Conservation (phyloP, 495 filamentous ascomycete genomes). For the Xylaria grammica region DNA sequence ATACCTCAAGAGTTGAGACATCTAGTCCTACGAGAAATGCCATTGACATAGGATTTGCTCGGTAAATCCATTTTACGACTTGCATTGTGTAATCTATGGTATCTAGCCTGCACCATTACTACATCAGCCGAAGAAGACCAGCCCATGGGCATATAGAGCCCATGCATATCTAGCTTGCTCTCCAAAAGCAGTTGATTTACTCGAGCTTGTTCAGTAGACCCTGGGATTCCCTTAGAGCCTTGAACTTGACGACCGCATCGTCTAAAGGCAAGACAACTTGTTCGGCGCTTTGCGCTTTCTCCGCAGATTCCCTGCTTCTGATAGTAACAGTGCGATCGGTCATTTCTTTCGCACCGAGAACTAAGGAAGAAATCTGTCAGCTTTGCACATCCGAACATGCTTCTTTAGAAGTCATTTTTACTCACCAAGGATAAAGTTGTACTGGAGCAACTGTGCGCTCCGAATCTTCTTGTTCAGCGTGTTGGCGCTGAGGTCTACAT, state of each 20-base stretch:
- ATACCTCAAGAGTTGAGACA: neutral
- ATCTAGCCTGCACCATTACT: constrained; percentile 10
- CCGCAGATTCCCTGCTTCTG: constrained; percentile 68
- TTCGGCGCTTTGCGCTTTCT: constrained; percentile 51
- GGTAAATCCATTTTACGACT: neutral
- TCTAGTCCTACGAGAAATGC: neutral
- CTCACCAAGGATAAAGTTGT: constrained; percentile 88
- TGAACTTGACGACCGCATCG: constrained; percentile 66
- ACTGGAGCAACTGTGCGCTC: constrained; percentile 82
- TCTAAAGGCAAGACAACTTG: constrained; percentile 73
- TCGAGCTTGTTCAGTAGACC: constrained; percentile 22
- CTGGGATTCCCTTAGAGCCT: constrained; percentile 62
- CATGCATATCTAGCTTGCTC: neutral
- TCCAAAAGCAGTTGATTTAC: neutral
- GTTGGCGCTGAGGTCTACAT: constrained; percentile 87
- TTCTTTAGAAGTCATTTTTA: constrained; percentile 6
- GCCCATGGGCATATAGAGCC: neutral
- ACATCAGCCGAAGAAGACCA: neutral
- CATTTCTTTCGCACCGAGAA: constrained; percentile 71
- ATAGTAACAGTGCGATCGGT: constrained; percentile 70
- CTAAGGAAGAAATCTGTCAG: constrained; percentile 35
- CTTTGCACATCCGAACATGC: neutral
- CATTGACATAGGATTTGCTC: neutral
- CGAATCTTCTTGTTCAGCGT: constrained; percentile 97
- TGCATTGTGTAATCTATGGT: constrained; percentile 17